These are phyloP conservation scores for Globisporangium irregulare DNA, from an alignment of 352 stramenopile genomes.

Conservation along the genomic window DNA sequence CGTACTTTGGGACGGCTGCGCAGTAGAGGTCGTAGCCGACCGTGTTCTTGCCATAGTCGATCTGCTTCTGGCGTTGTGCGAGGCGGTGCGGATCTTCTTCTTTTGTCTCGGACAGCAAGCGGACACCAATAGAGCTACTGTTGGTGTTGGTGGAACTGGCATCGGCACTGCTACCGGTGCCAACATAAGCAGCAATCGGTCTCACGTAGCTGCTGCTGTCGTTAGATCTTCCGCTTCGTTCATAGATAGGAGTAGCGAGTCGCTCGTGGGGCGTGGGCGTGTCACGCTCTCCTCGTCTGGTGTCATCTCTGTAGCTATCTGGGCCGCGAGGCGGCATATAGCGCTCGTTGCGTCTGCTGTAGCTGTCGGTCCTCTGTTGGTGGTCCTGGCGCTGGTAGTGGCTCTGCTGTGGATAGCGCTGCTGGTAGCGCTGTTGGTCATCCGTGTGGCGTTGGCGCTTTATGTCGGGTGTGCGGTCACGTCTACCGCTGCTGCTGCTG, in stretches of 20 bases:
- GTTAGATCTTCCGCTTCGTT: background rate
- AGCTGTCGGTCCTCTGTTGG: background rate
- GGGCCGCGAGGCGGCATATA: background rate
- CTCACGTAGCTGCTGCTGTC: background rate
- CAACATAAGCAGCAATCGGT: background rate
- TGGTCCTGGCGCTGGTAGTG: background rate
- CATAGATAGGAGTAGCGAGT: background rate
- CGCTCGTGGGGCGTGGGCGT: slow-evolving; percentile 2
- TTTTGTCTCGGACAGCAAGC: slow-evolving; percentile 51
- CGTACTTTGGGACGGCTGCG: slow-evolving; percentile 50
- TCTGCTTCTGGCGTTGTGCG: slow-evolving; percentile 91
- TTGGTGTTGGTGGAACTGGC: background rate
- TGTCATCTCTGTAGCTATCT: background rate
- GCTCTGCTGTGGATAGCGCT: slow-evolving; percentile 1
- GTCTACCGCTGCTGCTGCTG: too few species aligned
- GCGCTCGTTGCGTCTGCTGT: background rate
- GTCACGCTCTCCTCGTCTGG: background rate
- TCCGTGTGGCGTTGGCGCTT: slow-evolving; percentile 9
- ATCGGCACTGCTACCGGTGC: background rate
- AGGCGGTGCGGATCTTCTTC: slow-evolving; percentile 81
- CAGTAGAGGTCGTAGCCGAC: slow-evolving; percentile 89
- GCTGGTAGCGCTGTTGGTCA: background rate
- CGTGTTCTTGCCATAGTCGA: slow-evolving; percentile 92
- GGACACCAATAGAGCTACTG: slow-evolving; percentile 22
- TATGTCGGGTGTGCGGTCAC: background rate